These are phyloP conservation scores for Apostasia shenzhenica DNA, from an alignment of 106 monocot genomes.

Conservation along the genomic window DNA sequence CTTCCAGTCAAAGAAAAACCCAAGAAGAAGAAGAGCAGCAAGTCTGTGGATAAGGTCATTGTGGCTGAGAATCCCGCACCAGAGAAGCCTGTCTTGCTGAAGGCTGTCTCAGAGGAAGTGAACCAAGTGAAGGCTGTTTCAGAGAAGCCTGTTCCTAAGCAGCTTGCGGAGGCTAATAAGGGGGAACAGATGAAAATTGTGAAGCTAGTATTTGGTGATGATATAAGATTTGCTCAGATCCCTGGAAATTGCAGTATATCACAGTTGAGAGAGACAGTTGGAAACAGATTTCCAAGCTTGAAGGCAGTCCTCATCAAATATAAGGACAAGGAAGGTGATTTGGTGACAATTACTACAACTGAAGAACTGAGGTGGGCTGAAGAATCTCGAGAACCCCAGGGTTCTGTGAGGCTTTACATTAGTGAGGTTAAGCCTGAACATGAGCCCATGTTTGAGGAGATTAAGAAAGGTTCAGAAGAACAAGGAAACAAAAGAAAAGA, in stretches of 20 bases:
- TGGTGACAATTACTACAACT: slow-evolving; percentile 77
- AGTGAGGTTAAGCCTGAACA: slow-evolving; percentile 72
- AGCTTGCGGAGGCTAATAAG: slow-evolving; percentile 11
- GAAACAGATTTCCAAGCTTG: slow-evolving; percentile 52
- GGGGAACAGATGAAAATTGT: slow-evolving; percentile 36
- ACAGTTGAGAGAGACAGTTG: slow-evolving; percentile 60
- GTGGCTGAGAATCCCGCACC: slow-evolving; percentile 1
- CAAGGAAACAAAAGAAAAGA: slow-evolving; percentile 15
- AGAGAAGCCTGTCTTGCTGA: not conserved
- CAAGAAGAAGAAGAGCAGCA: slow-evolving; percentile 41
- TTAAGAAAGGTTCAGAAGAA: slow-evolving; percentile 17
- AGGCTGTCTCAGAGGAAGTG: too few species aligned
- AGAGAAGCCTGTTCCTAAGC: not conserved
- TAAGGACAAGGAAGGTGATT: slow-evolving; percentile 86
- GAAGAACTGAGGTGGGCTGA: slow-evolving; percentile 86
- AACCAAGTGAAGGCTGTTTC: not conserved
- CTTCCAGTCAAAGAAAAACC: slow-evolving; percentile 30
- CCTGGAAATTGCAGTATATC: slow-evolving; percentile 45
- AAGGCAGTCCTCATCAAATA: slow-evolving; percentile 76
- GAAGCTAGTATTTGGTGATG: slow-evolving; percentile 82
- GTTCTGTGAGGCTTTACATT: slow-evolving; percentile 61
- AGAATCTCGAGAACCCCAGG: slow-evolving; percentile 51
- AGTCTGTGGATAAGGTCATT: slow-evolving; percentile 14
- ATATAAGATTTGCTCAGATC: slow-evolving; percentile 77
- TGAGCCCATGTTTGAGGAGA: slow-evolving; percentile 49